Conservation (phyloP, 805 yeast genomes). For the Saccharomycopsis fermentans region DNA sequence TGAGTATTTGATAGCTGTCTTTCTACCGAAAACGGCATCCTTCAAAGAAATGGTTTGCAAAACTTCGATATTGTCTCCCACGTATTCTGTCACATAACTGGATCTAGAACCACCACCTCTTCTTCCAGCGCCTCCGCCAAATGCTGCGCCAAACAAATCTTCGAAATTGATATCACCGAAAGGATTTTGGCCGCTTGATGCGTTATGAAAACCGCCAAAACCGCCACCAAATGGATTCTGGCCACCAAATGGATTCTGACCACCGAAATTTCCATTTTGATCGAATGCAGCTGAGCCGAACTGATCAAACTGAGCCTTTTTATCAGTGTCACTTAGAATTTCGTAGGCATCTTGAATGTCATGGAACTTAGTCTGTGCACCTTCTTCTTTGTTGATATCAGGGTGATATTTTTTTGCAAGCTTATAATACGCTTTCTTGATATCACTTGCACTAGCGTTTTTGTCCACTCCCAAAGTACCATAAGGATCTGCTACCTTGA, state of each 20-base stretch:
- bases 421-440: conserved; percentile 89
- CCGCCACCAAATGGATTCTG: conserved; percentile 40
- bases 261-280: conserved; percentile 38
- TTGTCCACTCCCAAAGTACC: conserved; percentile 67
- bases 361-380: conserved; percentile 83
- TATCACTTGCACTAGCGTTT: conserved; percentile 66
- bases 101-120: conserved; percentile 30
- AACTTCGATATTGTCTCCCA: conserved; percentile 84
- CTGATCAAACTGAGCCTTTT: conserved; percentile 83
- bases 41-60: conserved; percentile 65
- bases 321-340: conserved; percentile 71
- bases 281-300: conserved; percentile 84
- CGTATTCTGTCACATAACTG: conserved; percentile 60
- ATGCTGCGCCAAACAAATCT: conserved; percentile 49
- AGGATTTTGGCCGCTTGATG: conserved; percentile 35
- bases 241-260: conserved; percentile 32
- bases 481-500: conserved; percentile 63
- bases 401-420: conserved; percentile 94
- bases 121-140: conserved; percentile 31
- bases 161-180: conserved; percentile 43
- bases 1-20: conserved; percentile 54
- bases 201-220: conserved; percentile 54
- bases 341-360: conserved; percentile 93
- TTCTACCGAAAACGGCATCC: conserved; percentile 78
- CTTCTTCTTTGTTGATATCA: conserved; percentile 86